Evolutionary conservation across 352 stramenopile genomes (phyloP).

Genomic region (Globisporangium paroecandrum): DNA sequence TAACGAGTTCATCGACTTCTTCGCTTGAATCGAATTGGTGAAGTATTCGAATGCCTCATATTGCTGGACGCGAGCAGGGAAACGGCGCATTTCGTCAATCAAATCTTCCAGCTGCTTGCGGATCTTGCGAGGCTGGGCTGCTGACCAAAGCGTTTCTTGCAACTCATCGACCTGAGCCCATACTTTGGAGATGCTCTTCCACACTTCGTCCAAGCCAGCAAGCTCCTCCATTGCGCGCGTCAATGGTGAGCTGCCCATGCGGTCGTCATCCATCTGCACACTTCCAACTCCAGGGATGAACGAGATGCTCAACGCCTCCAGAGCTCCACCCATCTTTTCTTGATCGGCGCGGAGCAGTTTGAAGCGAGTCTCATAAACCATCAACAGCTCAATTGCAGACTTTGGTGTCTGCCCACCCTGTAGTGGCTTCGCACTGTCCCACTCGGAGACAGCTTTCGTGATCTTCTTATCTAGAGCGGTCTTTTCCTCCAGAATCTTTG

Average conservation of each 20-base stretch:
- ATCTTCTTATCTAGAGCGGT: slow-evolving; percentile 85
- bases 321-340: slow-evolving; percentile 93
- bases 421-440: slow-evolving; percentile 78
- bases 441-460: slow-evolving; percentile 65
- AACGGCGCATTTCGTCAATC: slow-evolving; percentile 93
- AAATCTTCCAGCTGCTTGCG: slow-evolving; percentile 96
- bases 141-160: slow-evolving; percentile 94
- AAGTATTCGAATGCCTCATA: slow-evolving; percentile 98
- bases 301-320: slow-evolving; percentile 94
- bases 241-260: slow-evolving; percentile 66
- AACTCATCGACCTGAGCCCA: slow-evolving; percentile 88
- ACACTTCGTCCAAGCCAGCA: slow-evolving; percentile 97
- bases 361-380: slow-evolving; percentile 83
- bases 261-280: slow-evolving; percentile 68
- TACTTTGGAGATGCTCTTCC: slow-evolving; percentile 92
- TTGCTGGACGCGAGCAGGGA: slow-evolving; percentile 96
- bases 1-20: slow-evolving; percentile 92
- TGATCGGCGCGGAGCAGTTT: slow-evolving; percentile 88
- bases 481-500: slow-evolving; percentile 97
- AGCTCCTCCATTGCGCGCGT: slow-evolving; percentile 89
- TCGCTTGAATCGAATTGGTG: slow-evolving; percentile 91
- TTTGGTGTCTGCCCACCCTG: slow-evolving; percentile 72
- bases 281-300: slow-evolving; percentile 43
- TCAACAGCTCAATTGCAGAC: slow-evolving; percentile 70
- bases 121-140: slow-evolving; percentile 93